Evolutionary conservation across 768 basidiomycete species (phyloP).

Genomic region (Lepiota venenata): DNA sequence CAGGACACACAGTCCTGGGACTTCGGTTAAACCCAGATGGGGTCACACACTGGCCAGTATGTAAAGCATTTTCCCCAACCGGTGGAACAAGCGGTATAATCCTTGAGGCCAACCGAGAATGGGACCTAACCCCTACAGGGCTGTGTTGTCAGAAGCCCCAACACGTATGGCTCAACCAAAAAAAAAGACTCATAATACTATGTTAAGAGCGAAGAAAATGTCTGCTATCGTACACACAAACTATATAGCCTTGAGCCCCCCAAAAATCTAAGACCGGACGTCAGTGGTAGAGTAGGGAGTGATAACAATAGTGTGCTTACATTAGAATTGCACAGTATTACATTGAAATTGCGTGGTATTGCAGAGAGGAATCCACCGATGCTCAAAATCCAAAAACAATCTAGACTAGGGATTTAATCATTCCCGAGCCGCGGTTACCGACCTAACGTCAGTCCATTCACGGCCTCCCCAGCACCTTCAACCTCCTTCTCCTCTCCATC

Average conservation of each 20-base stretch:
- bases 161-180: too few relatives aligned
- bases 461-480: conserved; percentile 77
- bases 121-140: too few relatives aligned
- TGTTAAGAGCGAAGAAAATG: too few relatives aligned
- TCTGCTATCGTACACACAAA: too few relatives aligned
- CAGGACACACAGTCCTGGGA: too few relatives aligned
- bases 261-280: background rate
- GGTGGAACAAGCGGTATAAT: too few relatives aligned
- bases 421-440: conserved; percentile 17
- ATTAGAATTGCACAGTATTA: background rate
- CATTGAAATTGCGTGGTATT: background rate
- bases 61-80: too few relatives aligned
- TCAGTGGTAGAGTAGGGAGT: background rate
- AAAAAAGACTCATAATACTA: too few relatives aligned
- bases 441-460: conserved; percentile 56
- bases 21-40: too few relatives aligned
- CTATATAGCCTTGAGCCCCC: background rate
- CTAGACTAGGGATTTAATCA: background rate
- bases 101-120: too few relatives aligned
- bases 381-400: background rate
- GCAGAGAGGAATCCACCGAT: background rate
- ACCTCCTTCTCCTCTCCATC: conserved; percentile 68
- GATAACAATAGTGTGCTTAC: background rate
- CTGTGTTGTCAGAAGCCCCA: too few relatives aligned
- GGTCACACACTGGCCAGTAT: too few relatives aligned